These are phyloP conservation scores for Globisporangium takayamanum DNA, from an alignment of 352 stramenopile species.

Conservation along the genomic window DNA sequence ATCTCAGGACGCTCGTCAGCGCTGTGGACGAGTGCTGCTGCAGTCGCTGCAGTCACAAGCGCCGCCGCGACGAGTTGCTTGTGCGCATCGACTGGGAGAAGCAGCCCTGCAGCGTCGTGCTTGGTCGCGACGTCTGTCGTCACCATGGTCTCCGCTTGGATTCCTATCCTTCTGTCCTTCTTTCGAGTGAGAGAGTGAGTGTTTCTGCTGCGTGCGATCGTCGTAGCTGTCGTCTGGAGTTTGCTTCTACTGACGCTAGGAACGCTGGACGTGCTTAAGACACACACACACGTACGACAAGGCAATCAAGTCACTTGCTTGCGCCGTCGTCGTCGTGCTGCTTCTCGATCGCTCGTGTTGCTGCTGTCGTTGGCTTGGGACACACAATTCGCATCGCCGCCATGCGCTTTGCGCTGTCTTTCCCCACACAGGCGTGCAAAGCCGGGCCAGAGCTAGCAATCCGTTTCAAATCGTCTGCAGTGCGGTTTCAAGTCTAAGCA, in stretches of 20 bases:
- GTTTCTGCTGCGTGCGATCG: too few species aligned
- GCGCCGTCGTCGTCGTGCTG: too few species aligned
- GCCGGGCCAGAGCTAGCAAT: background rate
- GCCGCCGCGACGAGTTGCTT: background rate
- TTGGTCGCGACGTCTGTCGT: background rate
- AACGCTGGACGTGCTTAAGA: too few species aligned
- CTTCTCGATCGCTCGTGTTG: background rate
- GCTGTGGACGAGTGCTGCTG: background rate
- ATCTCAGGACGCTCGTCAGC: too few species aligned
- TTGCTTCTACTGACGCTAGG: too few species aligned
- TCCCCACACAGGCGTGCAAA: background rate
- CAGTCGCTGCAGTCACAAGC: background rate
- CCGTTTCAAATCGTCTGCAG: background rate
- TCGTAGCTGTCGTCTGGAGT: too few species aligned
- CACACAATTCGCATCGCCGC: background rate
- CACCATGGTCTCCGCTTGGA: background rate
- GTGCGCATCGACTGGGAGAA: slow-evolving; percentile 1
- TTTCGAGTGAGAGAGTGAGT: too few species aligned
- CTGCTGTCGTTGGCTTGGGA: background rate
- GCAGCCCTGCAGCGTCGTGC: background rate
- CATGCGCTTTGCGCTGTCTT: background rate
- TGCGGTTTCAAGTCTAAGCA: too few species aligned
- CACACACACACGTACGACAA: too few species aligned
- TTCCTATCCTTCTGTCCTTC: background rate
- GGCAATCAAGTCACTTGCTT: too few species aligned